Conservation (phyloP, 768 basidiomycete species). For the Phylloporus arenicola region DNA sequence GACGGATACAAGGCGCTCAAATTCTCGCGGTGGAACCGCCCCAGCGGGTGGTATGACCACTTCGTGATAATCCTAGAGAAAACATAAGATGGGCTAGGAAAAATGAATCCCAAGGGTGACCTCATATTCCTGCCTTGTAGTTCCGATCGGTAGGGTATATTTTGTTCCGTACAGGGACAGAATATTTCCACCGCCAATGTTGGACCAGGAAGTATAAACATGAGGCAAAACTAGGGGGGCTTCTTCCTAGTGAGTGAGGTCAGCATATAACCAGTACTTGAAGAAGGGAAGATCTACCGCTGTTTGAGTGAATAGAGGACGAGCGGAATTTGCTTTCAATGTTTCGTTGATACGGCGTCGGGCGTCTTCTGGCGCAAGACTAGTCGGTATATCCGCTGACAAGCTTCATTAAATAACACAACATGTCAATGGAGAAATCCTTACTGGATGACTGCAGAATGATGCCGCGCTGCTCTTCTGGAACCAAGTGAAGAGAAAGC, state of each 20-base stretch:
- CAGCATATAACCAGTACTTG: background rate
- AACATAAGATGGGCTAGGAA: constrained; percentile 4
- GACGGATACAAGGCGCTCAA: constrained; percentile 69
- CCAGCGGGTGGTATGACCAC: constrained; percentile 83
- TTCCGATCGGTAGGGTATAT: constrained; percentile 81
- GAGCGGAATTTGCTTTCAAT: constrained; percentile 55
- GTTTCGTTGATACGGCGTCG: constrained; percentile 57
- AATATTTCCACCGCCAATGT: constrained; percentile 50
- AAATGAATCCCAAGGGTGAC: constrained; percentile 35
- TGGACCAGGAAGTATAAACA: constrained; percentile 72
- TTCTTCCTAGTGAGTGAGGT: constrained; percentile 37
- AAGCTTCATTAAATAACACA: background rate
- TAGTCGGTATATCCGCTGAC: constrained; percentile 10
- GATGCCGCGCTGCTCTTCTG: background rate
- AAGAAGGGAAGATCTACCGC: constrained; percentile 39
- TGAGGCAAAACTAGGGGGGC: constrained; percentile 71
- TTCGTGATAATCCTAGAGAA: constrained; percentile 77
- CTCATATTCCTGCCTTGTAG: constrained; percentile 59
- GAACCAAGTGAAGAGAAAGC: constrained; percentile 13
- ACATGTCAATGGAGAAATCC: background rate
- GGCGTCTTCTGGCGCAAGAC: constrained; percentile 42
- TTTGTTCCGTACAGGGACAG: constrained; percentile 71
- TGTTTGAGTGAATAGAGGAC: constrained; percentile 57
- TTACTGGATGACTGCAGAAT: constrained; percentile 7
- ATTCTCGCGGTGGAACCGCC: constrained; percentile 62